A percentile compares a stretch with the other conserved stretches of the same genome.
Evolutionary conservation across 768 basidiomycete genomes (phyloP).

Genomic region (Clavulina sp.): DNA sequence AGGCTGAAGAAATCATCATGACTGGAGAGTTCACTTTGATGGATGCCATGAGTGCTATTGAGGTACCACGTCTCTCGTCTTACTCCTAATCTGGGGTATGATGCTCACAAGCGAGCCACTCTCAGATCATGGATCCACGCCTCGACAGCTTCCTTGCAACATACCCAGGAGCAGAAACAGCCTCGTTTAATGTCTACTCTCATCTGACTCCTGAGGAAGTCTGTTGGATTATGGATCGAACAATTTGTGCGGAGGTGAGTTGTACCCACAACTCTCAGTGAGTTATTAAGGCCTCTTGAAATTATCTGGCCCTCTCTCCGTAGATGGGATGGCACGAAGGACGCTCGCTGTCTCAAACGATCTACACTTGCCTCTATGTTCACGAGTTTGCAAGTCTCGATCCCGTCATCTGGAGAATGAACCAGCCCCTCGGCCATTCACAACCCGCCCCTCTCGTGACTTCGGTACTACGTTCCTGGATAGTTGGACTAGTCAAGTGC

Average conservation of each 20-base stretch:
- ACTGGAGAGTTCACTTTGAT: conserved; percentile 54
- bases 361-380: conserved; percentile 61
- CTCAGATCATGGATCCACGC: conserved; percentile 74
- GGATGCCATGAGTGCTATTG: conserved; percentile 89
- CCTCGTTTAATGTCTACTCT: conserved; percentile 40
- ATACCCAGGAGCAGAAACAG: conserved; percentile 15
- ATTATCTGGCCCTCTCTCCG: no score
- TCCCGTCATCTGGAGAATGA: conserved; percentile 15
- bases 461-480: conserved; percentile 45
- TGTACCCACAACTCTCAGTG: neutral
- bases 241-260: conserved; percentile 55
- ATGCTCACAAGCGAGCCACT: conserved; percentile 3
- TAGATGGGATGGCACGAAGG: conserved; percentile 85
- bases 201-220: conserved; percentile 60
- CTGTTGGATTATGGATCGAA: conserved; percentile 74
- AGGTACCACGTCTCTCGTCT: conserved; percentile 31
- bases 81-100: neutral
- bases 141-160: conserved; percentile 63
- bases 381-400: conserved; percentile 42
- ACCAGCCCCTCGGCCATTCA: conserved; percentile 21
- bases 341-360: conserved; percentile 68
- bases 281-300: neutral
- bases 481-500: conserved; percentile 57
- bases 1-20: conserved; percentile 30
- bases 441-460: conserved; percentile 49